Base-by-base conservation (phyloP, 768 basidiomycete species). In the Dentipellis fragilis region DNA sequence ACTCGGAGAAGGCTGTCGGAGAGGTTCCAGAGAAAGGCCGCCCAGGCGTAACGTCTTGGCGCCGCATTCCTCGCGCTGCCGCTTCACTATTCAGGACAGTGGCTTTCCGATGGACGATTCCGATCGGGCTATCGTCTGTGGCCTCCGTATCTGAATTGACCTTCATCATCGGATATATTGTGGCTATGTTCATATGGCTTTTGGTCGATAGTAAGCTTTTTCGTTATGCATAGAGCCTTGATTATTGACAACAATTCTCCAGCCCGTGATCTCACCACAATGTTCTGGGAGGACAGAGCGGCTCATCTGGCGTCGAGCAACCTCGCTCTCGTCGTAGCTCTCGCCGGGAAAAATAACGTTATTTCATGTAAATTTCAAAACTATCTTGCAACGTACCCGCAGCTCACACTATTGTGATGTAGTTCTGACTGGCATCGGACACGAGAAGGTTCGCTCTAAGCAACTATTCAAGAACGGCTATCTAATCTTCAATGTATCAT, bases 321-420 rank as follows among this genome's bases (percentile, higher is more conserved):
- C 60, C 68, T 80, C 1, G 75, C 79, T 7, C 68, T 80, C 53
- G 72, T 82, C 47, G 75, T 80, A 10, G 77, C 76, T 5, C 66
- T 82, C 9, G 79, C 78, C 1, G 77, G 76, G 14, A 82, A 82
- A 68, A 82, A 82, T 63, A 81, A 80, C 59, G 58, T 80, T 46
- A 73, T 82, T 47, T 80, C 79, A 10, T 73, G 79, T 78, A 60
- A 63, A 63, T 42, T 19, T 16, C 14, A 54, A n/a, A 12, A 3
- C n/a, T 48, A 29, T 40, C 3, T 22, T 23, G 19, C 11, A 34
- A 8, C 4, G 38, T 47, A 46, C 29, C 42, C 14, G 51, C 21
- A 46, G 8, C 36, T 47, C 29, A 47, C n/a, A 42, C 22, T 7
- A 10, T 14, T 29, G 29, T 16, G 38, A 34, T 17, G 14, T 19